phyloP scores from a whole-genome alignment of 2,329 filamentous ascomycete genomes.

The Paraconiothyrium brasiliense region DNA sequence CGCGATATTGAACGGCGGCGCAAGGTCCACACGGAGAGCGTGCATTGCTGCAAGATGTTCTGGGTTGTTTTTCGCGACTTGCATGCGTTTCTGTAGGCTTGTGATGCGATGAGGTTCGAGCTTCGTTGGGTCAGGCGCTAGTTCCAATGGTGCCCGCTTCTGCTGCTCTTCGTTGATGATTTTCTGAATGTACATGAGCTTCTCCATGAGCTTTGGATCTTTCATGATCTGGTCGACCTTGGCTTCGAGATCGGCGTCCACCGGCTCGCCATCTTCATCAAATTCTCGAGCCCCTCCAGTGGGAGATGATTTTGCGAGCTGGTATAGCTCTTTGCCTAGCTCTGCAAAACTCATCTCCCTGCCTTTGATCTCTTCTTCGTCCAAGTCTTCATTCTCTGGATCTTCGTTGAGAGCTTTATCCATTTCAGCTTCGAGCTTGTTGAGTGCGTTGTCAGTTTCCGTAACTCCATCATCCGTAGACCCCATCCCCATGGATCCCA shows the following conservation, averaged over 20 bases:
- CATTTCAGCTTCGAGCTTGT: slow-evolving; percentile 33
- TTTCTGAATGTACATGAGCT: slow-evolving; percentile 42
- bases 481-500: slow-evolving; percentile 32
- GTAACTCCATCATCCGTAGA: background rate
- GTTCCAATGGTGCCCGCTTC: slow-evolving; percentile 25
- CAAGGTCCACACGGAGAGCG: slow-evolving; percentile 38
- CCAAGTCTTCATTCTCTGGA: slow-evolving; percentile 27
- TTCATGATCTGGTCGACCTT: slow-evolving; percentile 47
- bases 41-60: slow-evolving; percentile 41
- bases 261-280: slow-evolving; percentile 28
- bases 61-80: slow-evolving; percentile 36
- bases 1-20: slow-evolving; percentile 42
- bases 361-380: slow-evolving; percentile 29
- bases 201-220: slow-evolving; percentile 45
- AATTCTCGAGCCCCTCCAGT: slow-evolving; percentile 14
- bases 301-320: slow-evolving; percentile 25
- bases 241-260: slow-evolving; percentile 41
- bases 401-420: slow-evolving; percentile 31
- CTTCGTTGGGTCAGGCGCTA: slow-evolving; percentile 41
- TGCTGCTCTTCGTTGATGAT: slow-evolving; percentile 30
- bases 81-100: slow-evolving; percentile 37
- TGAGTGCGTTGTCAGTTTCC: slow-evolving; percentile 8
- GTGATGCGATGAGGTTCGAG: slow-evolving; percentile 35
- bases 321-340: slow-evolving; percentile 34
- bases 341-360: slow-evolving; percentile 33